Evolutionary conservation across 352 stramenopile species (phyloP), one percentile per base, ranked within the genome.

Genomic region (Phytophthora pistaciae): DNA sequence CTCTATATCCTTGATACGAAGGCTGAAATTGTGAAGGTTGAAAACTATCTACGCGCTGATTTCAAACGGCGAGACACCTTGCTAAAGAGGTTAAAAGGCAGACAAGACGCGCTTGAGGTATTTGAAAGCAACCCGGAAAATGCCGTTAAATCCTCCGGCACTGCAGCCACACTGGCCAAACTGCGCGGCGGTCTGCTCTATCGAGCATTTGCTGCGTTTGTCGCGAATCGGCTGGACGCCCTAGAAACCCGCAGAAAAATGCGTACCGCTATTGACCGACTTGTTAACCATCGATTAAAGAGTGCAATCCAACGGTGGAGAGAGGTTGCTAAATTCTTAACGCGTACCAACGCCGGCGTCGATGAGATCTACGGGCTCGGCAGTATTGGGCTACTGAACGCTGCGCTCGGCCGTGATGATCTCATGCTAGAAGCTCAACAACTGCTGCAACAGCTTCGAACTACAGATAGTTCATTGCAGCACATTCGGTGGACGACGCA

Each of bases 1-100:
- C 75, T 93, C n/a, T 96, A 94, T 63, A 96, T 96, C 50, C 58
- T 90, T 3, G 86, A 96, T 44, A 82, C 84, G 5, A 96, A 96
- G 52, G 64, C 80, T 9, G 87, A 94, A 38, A 87, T 91, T 27
- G 70, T 93, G 5, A 78, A 84, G 57, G 79, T 90, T 5, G 85
- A 96, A 50, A 91, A 93, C 48, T 89, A 90, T 40, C 57, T 93
- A n/a, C 77, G 78, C 11, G 82, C 70, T n/a, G 88, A 94, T 49
- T 68, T 78, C 13, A 89, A 82, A 20, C 77, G 69, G 0, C 75
- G 76, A 1, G 72, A 73, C 2, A 69, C 56, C 9, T 48, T 93
- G 18, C 29, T 68, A 20, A 57, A 56, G 3, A 77, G 79, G 14
- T 58, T 94, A 13, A 63, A 83, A 10, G 68, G 85, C 10, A 83